Base-by-base conservation (phyloP, 805 yeast genomes). In the Naumovozyma baii region DNA sequence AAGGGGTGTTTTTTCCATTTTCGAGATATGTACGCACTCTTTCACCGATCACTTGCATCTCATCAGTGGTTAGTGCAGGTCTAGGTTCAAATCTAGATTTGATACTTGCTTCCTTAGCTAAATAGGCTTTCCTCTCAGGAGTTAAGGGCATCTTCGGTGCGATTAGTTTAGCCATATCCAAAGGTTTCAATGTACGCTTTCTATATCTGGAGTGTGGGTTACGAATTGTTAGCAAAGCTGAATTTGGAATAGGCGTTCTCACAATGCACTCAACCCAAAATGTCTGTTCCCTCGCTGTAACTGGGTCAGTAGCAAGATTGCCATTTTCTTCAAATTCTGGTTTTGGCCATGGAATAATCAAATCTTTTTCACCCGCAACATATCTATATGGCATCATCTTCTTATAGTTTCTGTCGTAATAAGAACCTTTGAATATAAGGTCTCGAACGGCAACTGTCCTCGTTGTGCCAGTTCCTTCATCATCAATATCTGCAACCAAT, bases 331-430 rank as follows among this genome's bases (percentile, higher is more conserved):
- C 58, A 4, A 46, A 46, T 26, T 69, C 76, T 1, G 92, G 88
- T 50, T 74, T 72, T 30, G 96, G 96, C 94, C 95, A 90, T 39
- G 96, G 96, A 37, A 88, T 78, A 18, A 78, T 74, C 39, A 85
- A 66, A 38, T 76, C 72, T 32, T 73, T 75, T 50, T 81, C 79
- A 49, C 83, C 78, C 46, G 73, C 73, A 18, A 88, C 85, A 49
- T 76, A 74, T 61, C 97, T 76, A 43, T 74, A 75, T 22, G 94
- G 94, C 67, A 85, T 63, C 70, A 80, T 73, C 52, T 69, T 69
- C 56, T 79, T 80, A 61, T 80, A 78, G 48, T 80, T 75, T 34
- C 74, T 75, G 55, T 87, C 95, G 59, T 73, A 90, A 55, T 82
- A 80, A 37, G 67, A 63, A 17, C 84, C 94, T 38, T 72, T 73